Evolutionary conservation across 257 asterid genomes (phyloP), one percentile per base, ranked within the genome.

Genomic region (Knoxia roxburghii): DNA sequence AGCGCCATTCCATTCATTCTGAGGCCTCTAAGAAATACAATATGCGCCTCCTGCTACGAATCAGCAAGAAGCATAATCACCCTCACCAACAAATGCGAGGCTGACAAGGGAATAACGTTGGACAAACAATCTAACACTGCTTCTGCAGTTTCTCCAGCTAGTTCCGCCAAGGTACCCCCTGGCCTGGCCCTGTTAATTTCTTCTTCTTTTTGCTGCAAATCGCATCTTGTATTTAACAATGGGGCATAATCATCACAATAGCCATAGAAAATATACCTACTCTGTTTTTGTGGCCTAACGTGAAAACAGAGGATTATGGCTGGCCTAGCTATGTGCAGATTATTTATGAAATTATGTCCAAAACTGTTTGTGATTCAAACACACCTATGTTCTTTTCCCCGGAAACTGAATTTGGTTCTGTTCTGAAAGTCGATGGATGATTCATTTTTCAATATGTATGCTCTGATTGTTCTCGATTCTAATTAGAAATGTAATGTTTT

Each of bases 1-100:
- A 89, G 93, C 60, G 79, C 90, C 26, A 70, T 92, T 90, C 97
- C 96, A 2, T 86, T 82, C 61, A 81, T 91, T 65, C 76, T 87
- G 43, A 77, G 98, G 84, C 96, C 97, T 26, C 98, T 96, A 18
- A 86, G 98, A 66, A 87, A 87, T 30, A 86, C 93, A 14, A 87
- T 92, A 45, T 92, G 98, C 4, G 87, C 77, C 35, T 86, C 98
- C 40, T 92, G 98, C 74, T 89, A 89, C 18, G 97, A 92, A 60
- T 96, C 96, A 77, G 98, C 96, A 4, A 84, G 89, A 74, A 83
- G 68, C 68, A 83, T 89, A 15, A 83, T 89, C 80, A 58, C 81
- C 58, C 62, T 92, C 61, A 89, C 96, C 0, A 89, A 75, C 77
- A 89, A 82, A 27, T 70, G 21, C 23, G 61, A 56, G 15, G 40